Base-by-base conservation (phyloP, 163 green algal genomes). In the Chloroidium sp. region DNA sequence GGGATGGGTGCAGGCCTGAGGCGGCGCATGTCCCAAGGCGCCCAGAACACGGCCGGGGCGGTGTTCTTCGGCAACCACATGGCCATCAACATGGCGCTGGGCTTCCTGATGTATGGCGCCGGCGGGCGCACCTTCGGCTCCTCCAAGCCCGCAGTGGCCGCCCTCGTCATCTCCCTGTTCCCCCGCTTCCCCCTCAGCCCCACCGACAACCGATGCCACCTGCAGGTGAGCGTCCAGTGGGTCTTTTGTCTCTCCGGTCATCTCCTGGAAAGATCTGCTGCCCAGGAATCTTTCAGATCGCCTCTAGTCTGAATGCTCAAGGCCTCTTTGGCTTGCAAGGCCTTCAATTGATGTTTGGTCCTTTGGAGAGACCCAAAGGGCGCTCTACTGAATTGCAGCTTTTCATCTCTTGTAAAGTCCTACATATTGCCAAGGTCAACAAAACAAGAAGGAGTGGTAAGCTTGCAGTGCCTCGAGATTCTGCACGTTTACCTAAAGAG, bases 51-150 rank as follows among this genome's bases (percentile, higher is more conserved):
- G 69, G 76, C 14, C 75, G 80, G 80, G 74, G 13, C 57, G 6
- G 62, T 59, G 77, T 12, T 4, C 81, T 59, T 96, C 83, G 93
- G 92, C 62, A 87, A 87, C 59, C 93, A 98, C 89, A 91, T 95
- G 84, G 92, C 93, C 3, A 86, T 95, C n/a, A 87, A 77, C 82
- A 91, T 97, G 85, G 93, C 93, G 1, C 62, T 92, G 62, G 94
- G 95, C 13, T 97, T 98, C 82, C 89, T 99, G 61, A 98, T 97
- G 84, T 84, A 98, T 81, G 92, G 93, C 4, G 90, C 80, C n/a
- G 92, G 95, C 76, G 77, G 76, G 0, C 74, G 81, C 80, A 97
- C 93, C 59, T 95, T 99, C 74, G 85, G 80, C 74, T 96, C 90
- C 62, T 85, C 82, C 78, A 91, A 94, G 76, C 72, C 85, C 13